phyloP scores from a whole-genome alignment of 129 eudicot species.

The Deinandra increscens region DNA sequence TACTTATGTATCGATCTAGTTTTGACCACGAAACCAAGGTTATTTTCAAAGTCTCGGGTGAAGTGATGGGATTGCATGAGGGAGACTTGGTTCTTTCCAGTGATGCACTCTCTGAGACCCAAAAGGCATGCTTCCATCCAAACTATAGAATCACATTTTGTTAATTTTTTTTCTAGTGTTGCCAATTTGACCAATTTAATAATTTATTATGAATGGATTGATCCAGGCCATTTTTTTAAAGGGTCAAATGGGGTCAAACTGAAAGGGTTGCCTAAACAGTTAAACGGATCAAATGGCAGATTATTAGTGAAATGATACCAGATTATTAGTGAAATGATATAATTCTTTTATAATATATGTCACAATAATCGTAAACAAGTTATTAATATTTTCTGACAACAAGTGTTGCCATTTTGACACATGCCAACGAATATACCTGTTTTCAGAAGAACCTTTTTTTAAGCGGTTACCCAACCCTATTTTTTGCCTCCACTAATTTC shows the following conservation, averaged over 20 bases:
- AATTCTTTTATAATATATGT: neutral
- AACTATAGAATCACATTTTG: neutral
- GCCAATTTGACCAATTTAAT: neutral
- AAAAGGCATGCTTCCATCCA: constrained; percentile 44
- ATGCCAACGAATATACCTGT: no score
- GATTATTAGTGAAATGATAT: neutral
- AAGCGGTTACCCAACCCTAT: neutral
- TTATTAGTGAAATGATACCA: no score
- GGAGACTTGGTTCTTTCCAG: constrained; percentile 22
- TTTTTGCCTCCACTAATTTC: neutral
- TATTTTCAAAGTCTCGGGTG: constrained; percentile 50
- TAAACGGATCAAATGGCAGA: neutral
- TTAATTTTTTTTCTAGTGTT: neutral
- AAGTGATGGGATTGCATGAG: constrained; percentile 42
- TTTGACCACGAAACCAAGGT: constrained; percentile 35
- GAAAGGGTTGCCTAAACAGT: neutral
- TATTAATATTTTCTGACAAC: neutral
- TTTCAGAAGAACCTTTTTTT: no score
- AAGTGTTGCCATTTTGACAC: no score
- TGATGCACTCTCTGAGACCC: constrained; percentile 32
- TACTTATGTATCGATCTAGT: constrained; percentile 27
- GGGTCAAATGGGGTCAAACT: neutral
- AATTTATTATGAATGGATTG: neutral
- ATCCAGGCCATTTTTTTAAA: neutral
- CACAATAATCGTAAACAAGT: neutral